These are phyloP conservation scores for Calamus simplicifolius DNA, from an alignment of 176 grass and related monocot genomes.

Conservation along the genomic window DNA sequence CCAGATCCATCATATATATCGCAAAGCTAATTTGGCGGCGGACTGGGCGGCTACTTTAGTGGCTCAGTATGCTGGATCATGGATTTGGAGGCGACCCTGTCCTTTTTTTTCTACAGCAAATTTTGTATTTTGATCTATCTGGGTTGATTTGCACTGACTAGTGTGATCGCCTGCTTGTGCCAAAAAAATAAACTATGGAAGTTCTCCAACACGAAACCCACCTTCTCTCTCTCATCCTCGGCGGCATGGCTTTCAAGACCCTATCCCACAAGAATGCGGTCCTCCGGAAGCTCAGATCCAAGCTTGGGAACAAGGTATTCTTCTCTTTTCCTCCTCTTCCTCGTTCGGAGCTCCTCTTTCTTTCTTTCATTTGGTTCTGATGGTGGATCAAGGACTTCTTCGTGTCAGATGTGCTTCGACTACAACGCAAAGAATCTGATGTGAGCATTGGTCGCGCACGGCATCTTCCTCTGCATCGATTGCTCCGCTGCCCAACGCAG, in stretches of 20 bases:
- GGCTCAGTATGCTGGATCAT: too few species aligned
- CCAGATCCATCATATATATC: too few species aligned
- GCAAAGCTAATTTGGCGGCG: too few species aligned
- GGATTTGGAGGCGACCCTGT: too few species aligned
- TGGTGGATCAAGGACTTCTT: constrained; percentile 11
- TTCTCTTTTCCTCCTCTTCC: neutral
- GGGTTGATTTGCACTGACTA: too few species aligned
- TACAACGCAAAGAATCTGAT: constrained; percentile 96
- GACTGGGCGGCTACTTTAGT: too few species aligned
- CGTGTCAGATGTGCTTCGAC: constrained; percentile 81
- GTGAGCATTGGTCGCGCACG: constrained; percentile 89
- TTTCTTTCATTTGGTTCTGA: constrained; percentile 3
- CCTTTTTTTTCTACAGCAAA: too few species aligned
- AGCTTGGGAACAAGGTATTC: constrained; percentile 83
- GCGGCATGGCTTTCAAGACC: constrained; percentile 35
- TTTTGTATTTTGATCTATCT: too few species aligned
- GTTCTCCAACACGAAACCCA: too few species aligned
- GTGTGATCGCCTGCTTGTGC: too few species aligned
- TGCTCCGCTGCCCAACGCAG: constrained; percentile 84
- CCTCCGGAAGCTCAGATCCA: constrained; percentile 84
- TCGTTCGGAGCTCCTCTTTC: neutral
- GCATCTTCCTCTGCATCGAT: constrained; percentile 92
- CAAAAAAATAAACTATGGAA: too few species aligned
- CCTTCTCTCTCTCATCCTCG: neutral
- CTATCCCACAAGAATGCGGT: constrained; percentile 55